These are phyloP conservation scores for Andrographis paniculata DNA, from an alignment of 305 asterid genomes.

Conservation along the genomic window DNA sequence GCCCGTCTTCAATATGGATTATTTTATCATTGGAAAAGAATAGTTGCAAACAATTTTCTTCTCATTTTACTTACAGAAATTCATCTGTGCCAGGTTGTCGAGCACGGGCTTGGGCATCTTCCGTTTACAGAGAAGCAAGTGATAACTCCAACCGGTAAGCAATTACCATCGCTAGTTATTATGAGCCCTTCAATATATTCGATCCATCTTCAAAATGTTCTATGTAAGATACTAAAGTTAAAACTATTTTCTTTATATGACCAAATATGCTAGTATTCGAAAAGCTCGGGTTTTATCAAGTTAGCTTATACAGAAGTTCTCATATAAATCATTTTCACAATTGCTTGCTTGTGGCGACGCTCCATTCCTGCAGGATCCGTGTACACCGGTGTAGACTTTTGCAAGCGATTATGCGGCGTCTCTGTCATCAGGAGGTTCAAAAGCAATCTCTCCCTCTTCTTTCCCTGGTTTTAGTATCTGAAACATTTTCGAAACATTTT, in stretches of 20 bases:
- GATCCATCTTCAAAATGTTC: no score
- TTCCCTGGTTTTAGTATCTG: background rate
- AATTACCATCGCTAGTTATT: constrained; percentile 16
- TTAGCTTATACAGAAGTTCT: no score
- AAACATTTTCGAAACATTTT: constrained; percentile 6
- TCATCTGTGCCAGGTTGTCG: constrained; percentile 68
- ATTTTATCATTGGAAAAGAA: background rate
- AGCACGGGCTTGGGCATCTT: constrained; percentile 98
- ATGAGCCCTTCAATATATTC: no score
- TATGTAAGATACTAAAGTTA: no score
- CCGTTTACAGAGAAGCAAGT: constrained; percentile 99
- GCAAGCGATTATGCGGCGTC: constrained; percentile 96
- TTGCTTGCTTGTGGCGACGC: background rate
- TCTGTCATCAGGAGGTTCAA: constrained; percentile 87
- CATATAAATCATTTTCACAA: no score
- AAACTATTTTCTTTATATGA: no score
- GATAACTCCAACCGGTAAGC: constrained; percentile 93
- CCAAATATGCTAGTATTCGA: no score
- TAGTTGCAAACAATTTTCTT: no score
- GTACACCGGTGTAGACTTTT: constrained; percentile 95
- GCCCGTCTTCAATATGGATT: background rate
- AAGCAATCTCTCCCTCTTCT: background rate
- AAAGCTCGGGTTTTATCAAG: no score
- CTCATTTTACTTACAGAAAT: constrained; percentile 1
- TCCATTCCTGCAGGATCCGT: constrained; percentile 49